A percentile compares a stretch with the other conserved stretches of the same genome.
Conservation (phyloP, 495 filamentous ascomycete species). For the Trichocladium uniseriatum region DNA sequence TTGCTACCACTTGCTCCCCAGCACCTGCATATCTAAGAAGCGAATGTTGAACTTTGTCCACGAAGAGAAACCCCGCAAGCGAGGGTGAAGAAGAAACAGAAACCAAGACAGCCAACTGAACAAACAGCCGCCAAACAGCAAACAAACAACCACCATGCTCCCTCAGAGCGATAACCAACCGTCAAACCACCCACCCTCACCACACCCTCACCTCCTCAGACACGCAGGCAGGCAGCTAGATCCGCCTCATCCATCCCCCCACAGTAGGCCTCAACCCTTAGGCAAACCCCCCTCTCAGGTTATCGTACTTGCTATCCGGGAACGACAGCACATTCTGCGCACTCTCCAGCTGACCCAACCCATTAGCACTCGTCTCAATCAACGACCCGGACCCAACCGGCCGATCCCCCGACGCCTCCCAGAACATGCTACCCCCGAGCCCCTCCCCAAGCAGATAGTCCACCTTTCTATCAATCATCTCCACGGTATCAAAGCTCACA, state of each 20-base stretch:
- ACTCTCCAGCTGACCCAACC: conserved; percentile 30
- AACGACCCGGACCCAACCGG: conserved; percentile 52
- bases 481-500: conserved; percentile 64
- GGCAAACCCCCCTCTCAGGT: conserved; percentile 23
- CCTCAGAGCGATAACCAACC: too few species aligned
- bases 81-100: too few species aligned
- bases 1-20: too few species aligned
- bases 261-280: too few species aligned
- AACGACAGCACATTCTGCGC: conserved; percentile 32
- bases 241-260: too few species aligned
- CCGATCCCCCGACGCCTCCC: conserved; percentile 74
- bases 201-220: neutral
- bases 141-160: too few species aligned
- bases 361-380: conserved; percentile 43
- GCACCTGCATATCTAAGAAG: neutral
- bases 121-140: neutral
- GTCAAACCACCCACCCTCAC: too few species aligned
- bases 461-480: conserved; percentile 54
- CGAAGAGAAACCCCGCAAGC: neutral
- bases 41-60: neutral
- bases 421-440: conserved; percentile 82
- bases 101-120: neutral
- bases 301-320: conserved; percentile 36
- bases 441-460: conserved; percentile 51
- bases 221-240: neutral